These are phyloP conservation scores for Spergularia azorica DNA, from an alignment of 179 eudicot species.

Conservation along the genomic window DNA sequence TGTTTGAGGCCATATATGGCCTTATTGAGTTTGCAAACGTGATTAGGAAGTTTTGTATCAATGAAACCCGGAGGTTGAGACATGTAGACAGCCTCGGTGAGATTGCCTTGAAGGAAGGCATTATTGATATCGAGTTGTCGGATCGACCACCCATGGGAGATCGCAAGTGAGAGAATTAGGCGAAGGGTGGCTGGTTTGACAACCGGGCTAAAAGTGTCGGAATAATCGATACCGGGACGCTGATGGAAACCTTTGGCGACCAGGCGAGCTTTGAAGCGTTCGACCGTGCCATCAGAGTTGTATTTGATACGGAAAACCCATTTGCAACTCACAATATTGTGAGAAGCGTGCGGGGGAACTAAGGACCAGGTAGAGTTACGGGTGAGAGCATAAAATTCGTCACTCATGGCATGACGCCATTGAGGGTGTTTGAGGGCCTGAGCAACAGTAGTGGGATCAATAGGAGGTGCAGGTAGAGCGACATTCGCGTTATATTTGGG, in stretches of 20 bases:
- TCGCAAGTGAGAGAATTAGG: background rate
- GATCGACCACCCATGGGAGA: background rate
- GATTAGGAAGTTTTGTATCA: background rate
- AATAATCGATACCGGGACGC: background rate
- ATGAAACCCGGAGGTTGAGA: background rate
- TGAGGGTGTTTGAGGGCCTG: background rate
- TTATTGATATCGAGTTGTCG: background rate
- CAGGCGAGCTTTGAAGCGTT: background rate
- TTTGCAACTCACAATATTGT: background rate
- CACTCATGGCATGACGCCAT: background rate
- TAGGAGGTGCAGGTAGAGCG: background rate
- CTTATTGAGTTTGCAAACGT: background rate
- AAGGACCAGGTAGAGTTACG: background rate
- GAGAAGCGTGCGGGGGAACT: background rate
- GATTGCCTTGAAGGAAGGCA: background rate
- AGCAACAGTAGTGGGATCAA: background rate
- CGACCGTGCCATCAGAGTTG: background rate
- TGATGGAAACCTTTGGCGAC: background rate
- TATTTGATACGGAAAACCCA: background rate
- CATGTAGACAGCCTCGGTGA: background rate
- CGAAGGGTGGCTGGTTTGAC: background rate
- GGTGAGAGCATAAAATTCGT: background rate
- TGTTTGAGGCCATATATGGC: constrained; percentile 4
- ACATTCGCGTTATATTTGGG: background rate
- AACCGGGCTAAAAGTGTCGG: background rate